phyloP scores from a whole-genome alignment of 2,329 filamentous ascomycete species.

The Aspergillus pseudonomiae region DNA sequence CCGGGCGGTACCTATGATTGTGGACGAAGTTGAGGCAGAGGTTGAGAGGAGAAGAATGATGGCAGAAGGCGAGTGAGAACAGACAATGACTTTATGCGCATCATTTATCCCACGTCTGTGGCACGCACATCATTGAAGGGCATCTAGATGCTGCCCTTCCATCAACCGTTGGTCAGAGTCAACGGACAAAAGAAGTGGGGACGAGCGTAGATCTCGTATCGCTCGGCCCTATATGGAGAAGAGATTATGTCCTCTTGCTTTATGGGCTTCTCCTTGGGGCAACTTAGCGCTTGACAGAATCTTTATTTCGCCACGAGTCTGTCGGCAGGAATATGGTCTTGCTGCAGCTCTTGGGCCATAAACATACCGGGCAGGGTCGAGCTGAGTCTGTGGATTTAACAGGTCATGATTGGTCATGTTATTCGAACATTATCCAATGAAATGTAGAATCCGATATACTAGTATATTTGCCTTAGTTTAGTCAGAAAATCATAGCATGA shows the following conservation, averaged over 20 bases:
- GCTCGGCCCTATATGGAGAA: neutral
- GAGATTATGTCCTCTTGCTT: neutral
- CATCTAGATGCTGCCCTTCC: neutral
- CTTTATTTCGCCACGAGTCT: neutral
- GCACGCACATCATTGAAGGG: neutral
- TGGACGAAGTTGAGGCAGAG: constrained; percentile 62
- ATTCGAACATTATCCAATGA: neutral
- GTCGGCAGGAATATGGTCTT: neutral
- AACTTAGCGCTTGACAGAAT: neutral
- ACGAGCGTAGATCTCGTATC: neutral
- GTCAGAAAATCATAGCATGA: neutral
- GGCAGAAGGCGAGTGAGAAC: constrained; percentile 42
- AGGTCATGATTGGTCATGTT: neutral
- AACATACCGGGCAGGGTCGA: neutral
- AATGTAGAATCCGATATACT: neutral
- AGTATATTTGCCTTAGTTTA: neutral
- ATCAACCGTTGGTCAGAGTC: neutral
- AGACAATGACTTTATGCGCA: neutral
- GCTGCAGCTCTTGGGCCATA: neutral
- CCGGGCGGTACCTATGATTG: constrained; percentile 59
- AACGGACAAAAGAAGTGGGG: neutral
- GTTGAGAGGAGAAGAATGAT: constrained; percentile 56
- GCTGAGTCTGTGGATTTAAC: neutral
- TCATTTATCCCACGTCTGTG: neutral
- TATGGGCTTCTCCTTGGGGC: neutral